phyloP scores from a whole-genome alignment of 1,139 yeast genomes.

The Debaryomyces nepalensis region DNA sequence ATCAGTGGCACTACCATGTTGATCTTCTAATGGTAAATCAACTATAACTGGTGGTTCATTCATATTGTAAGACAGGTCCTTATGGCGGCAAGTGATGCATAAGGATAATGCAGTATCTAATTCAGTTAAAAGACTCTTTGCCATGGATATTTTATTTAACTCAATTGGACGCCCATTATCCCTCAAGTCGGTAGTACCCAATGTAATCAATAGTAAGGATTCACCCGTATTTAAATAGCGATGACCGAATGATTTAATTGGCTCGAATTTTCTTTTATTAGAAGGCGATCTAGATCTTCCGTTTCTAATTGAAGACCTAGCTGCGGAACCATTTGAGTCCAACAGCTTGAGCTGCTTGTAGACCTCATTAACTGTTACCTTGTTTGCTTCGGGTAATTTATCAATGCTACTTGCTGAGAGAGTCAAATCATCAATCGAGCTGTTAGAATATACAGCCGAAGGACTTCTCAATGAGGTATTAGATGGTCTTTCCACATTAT shows the following conservation, averaged over 20 bases:
- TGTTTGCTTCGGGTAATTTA: conserved; percentile 44
- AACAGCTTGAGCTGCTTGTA: conserved; percentile 44
- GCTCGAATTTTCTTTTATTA: conserved; percentile 37
- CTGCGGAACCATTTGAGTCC: conserved; percentile 18
- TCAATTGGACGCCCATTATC: conserved; percentile 64
- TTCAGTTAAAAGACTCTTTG: conserved; percentile 79
- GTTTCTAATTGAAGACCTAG: conserved; percentile 8
- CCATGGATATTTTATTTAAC: conserved; percentile 71
- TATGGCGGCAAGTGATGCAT: conserved; percentile 61
- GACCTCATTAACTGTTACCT: conserved; percentile 41
- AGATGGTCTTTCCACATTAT: conserved; percentile 41
- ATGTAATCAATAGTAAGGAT: conserved; percentile 71
- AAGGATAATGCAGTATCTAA: conserved; percentile 87
- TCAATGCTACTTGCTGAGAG: conserved; percentile 40
- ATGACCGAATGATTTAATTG: conserved; percentile 87
- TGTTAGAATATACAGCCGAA: conserved; percentile 2
- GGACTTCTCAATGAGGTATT: conserved; percentile 24
- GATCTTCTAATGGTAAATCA: conserved; percentile 86
- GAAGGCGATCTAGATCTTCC: conserved; percentile 36
- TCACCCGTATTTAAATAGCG: conserved; percentile 68
- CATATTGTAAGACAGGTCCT: conserved; percentile 36
- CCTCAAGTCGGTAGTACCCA: conserved; percentile 85
- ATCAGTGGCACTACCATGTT: conserved; percentile 76
- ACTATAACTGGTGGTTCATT: conserved; percentile 68
- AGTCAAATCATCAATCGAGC: conserved; percentile 19